phyloP scores from a whole-genome alignment of 164 flowering plant species.

The Platanus orientalis region DNA sequence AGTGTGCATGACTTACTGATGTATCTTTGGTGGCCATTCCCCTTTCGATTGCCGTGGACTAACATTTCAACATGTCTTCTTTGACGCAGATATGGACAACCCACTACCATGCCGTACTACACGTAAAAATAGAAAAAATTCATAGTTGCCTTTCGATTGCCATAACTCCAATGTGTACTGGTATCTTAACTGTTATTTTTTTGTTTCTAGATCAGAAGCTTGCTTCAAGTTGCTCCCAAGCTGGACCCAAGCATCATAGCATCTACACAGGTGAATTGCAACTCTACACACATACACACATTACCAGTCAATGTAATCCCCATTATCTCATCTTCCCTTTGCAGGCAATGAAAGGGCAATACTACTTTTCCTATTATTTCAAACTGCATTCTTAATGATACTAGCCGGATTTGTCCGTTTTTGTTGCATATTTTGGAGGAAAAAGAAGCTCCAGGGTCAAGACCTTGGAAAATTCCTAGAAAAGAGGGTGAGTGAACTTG shows the following conservation, averaged over 20 bases:
- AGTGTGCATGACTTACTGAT: too few relatives aligned
- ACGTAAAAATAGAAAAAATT: conserved; percentile 29
- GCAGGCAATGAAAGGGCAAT: conserved; percentile 65
- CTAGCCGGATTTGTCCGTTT: conserved; percentile 54
- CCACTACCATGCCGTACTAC: conserved; percentile 46
- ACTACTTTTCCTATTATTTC: conserved; percentile 52
- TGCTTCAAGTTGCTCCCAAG: conserved; percentile 57
- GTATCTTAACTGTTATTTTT: neutral
- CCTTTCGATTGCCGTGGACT: too few relatives aligned
- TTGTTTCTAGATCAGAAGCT: conserved; percentile 56
- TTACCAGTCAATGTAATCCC: neutral
- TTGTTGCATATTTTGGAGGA: conserved; percentile 83
- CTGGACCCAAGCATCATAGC: conserved; percentile 38
- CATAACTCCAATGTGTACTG: neutral
- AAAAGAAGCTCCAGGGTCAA: conserved; percentile 62
- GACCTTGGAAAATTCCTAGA: conserved; percentile 64
- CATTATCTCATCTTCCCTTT: neutral
- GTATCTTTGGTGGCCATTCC: neutral
- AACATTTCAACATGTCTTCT: conserved; percentile 1
- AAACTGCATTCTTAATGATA: conserved; percentile 47
- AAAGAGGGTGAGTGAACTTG: conserved; percentile 53
- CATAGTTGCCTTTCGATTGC: neutral
- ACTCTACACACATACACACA: neutral
- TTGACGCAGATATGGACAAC: conserved; percentile 55
- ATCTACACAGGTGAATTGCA: conserved; percentile 49